Conservation (phyloP, 495 filamentous ascomycete species). For the Aspergillus egyptiacus region DNA sequence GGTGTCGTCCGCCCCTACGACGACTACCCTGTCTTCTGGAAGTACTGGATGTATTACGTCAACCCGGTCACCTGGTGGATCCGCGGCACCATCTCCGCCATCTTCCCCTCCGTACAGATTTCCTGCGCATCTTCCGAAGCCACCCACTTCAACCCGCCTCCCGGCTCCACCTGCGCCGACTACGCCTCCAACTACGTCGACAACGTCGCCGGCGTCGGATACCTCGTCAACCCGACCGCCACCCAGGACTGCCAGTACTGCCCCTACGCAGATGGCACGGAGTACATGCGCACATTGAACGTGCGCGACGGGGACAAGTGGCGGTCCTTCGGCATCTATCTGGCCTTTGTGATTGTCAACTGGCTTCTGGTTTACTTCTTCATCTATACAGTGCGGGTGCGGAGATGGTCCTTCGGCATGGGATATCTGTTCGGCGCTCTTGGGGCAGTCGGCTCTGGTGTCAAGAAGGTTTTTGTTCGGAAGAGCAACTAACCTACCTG, state of each 20-base stretch:
- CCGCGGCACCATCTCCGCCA: conserved; percentile 61
- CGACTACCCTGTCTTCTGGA: conserved; percentile 65
- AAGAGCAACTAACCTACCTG: too few relatives aligned
- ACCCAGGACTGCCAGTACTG: conserved; percentile 68
- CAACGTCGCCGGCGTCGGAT: conserved; percentile 42
- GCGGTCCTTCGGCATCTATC: conserved; percentile 72
- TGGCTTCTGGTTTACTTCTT: conserved; percentile 82
- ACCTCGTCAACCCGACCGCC: conserved; percentile 53
- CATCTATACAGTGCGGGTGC: conserved; percentile 69
- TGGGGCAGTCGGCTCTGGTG: conserved; percentile 39
- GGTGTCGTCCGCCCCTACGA: conserved; percentile 61
- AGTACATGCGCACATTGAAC: conserved; percentile 66
- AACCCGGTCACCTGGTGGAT: conserved; percentile 69
- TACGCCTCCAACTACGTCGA: conserved; percentile 55
- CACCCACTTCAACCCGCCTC: conserved; percentile 60
- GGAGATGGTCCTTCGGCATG: conserved; percentile 68
- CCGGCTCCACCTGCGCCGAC: conserved; percentile 53
- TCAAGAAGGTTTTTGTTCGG: conserved; percentile 37
- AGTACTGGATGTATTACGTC: conserved; percentile 72
- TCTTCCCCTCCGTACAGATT: conserved; percentile 50
- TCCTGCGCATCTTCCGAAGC: conserved; percentile 53
- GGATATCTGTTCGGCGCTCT: conserved; percentile 48
- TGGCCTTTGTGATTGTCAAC: conserved; percentile 70
- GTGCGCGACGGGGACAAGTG: conserved; percentile 61
- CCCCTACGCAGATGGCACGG: conserved; percentile 54